Conservation (phyloP, 2,329 filamentous ascomycete genomes). For the Juglanconis sp. region DNA sequence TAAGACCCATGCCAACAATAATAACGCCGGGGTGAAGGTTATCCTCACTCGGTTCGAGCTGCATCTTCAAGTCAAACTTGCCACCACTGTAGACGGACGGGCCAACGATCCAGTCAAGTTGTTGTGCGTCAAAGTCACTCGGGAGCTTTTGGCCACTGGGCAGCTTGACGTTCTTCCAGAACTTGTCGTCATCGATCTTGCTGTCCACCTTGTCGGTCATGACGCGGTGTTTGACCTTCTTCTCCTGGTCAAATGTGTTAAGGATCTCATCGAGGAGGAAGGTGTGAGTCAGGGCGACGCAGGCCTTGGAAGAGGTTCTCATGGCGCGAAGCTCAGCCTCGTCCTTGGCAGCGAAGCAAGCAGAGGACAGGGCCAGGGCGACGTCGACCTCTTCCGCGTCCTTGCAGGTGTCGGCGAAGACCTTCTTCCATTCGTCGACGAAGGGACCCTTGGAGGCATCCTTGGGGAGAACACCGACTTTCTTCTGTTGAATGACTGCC, state of each 20-base stretch:
- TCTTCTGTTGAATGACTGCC: slow-evolving; percentile 58
- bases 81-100: slow-evolving; percentile 93
- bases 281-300: slow-evolving; percentile 88
- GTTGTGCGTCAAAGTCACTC: slow-evolving; percentile 77
- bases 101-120: slow-evolving; percentile 91
- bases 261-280: slow-evolving; percentile 99
- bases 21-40: slow-evolving; percentile 89
- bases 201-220: slow-evolving; percentile 84
- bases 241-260: slow-evolving; percentile 89
- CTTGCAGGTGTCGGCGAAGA: slow-evolving; percentile 73
- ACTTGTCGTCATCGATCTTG: slow-evolving; percentile 91
- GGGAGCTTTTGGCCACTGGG: slow-evolving; percentile 74
- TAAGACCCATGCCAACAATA: slow-evolving; percentile 82
- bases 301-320: slow-evolving; percentile 89
- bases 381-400: slow-evolving; percentile 89
- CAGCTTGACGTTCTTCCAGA: slow-evolving; percentile 78
- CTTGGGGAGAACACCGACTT: slow-evolving; percentile 82
- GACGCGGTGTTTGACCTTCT: slow-evolving; percentile 88
- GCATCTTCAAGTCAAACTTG: slow-evolving; percentile 86
- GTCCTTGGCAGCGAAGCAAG: slow-evolving; percentile 89
- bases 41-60: slow-evolving; percentile 74
- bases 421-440: slow-evolving; percentile 92
- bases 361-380: slow-evolving; percentile 72
- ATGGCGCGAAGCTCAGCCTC: slow-evolving; percentile 91
- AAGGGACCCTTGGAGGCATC: slow-evolving; percentile 84